Conservation (phyloP, 345 rosid genomes). For the Eutrema heterophyllum region DNA sequence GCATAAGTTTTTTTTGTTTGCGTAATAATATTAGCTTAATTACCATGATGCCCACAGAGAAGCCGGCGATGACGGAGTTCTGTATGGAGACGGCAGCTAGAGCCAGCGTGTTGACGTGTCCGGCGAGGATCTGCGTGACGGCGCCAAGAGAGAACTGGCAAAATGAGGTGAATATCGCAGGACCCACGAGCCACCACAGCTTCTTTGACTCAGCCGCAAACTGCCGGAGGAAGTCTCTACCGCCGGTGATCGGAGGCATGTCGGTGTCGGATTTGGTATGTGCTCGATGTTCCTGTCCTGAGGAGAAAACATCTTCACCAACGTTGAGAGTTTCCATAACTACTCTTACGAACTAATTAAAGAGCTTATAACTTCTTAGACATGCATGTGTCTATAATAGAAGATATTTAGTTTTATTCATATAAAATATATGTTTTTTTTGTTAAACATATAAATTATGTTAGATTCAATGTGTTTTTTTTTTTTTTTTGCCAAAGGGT, state of each 20-base stretch:
- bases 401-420: too few species aligned
- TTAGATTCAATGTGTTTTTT: too few species aligned
- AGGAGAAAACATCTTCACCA: neutral
- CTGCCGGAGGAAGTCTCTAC: constrained; percentile 42
- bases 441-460: neutral
- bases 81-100: constrained; percentile 73
- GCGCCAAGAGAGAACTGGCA: constrained; percentile 83
- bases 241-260: constrained; percentile 50
- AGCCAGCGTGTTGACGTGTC: constrained; percentile 55
- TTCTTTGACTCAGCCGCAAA: constrained; percentile 44
- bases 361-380: neutral
- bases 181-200: constrained; percentile 74
- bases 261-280: constrained; percentile 28
- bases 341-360: neutral
- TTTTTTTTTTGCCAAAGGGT: too few species aligned
- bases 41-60: constrained; percentile 73
- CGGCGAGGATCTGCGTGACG: constrained; percentile 57
- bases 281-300: neutral
- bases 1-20: too few species aligned
- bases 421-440: neutral
- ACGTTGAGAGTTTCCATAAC: neutral
- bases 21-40: too few species aligned
- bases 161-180: constrained; percentile 67
- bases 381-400: neutral
- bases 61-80: constrained; percentile 72